Evolutionary conservation across 2,329 filamentous ascomycete species (phyloP), one percentile per base, ranked within the genome.

Genomic region (Trichoderma aggressivum): DNA sequence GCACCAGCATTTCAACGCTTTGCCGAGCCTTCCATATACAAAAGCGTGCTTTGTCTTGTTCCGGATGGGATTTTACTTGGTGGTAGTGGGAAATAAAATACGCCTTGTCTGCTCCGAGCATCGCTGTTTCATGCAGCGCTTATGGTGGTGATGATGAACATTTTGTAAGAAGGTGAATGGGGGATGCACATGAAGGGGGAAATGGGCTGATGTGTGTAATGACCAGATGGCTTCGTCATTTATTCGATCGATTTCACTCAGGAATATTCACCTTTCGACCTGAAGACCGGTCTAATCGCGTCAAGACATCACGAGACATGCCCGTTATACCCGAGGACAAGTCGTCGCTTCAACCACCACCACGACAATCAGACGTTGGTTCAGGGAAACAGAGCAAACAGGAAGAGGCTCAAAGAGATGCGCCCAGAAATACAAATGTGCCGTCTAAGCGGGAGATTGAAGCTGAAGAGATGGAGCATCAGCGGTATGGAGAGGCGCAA

Each of bases 401-500:
- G 21, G 16, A 24, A 16, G 50, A n/a, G 16, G 16, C 7, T 2
- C 7, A 47, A n/a, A 43, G 60, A 71, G 53, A 39, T 10, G 43
- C 11, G 4, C 3, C 67, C 12, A 39, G 59, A 21, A 66, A 30
- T 8, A 39, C 24, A 11, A 24, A 66, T 55, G 53, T 32, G 18
- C 65, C 50, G 7, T 34, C 64, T 3, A 36, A 70, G 28, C 32
- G 30, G 30, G 50, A 32, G 16, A n/a, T 55, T 4, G 28, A 62
- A 16, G 65, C 39, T 10, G 21, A 30, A 7, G 66, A 67, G 61
- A 53, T 70, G 63, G 64, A 72, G 43, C 69, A 72, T 47, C 72
- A 73, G 47, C 59, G 70, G 39, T 66, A 72, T 16, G 74, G 74
- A 39, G 74, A 75, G 30, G 71, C 72, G 5, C 74, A 75, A 26